Percentiles rank a stretch among this genome's conserved stretches.
Conservation (phyloP, 2,329 filamentous ascomycete species). For the Cladosporium sp. region DNA sequence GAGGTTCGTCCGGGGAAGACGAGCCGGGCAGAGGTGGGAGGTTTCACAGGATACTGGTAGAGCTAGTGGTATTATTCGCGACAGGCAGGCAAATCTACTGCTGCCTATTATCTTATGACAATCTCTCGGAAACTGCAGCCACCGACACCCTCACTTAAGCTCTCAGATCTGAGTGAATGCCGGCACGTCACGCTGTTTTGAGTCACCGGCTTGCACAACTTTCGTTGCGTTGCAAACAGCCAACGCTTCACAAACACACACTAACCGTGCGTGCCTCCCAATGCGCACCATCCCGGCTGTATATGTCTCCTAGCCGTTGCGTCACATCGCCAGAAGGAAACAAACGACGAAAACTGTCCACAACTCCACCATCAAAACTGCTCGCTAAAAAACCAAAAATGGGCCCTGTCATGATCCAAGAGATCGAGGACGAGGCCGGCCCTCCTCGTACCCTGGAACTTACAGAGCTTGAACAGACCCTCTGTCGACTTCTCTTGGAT, state of each 20-base stretch:
- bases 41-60: neutral
- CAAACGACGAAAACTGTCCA: conserved; percentile 27
- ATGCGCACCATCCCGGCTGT: conserved; percentile 18
- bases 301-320: conserved; percentile 30
- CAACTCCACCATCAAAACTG: conserved; percentile 12
- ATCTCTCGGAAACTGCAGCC: neutral
- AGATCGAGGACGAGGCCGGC: conserved; percentile 25
- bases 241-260: neutral
- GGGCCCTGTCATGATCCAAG: conserved; percentile 29
- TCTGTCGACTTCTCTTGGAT: conserved; percentile 75
- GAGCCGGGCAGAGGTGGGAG: neutral
- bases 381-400: conserved; percentile 19
- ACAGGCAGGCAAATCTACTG: neutral
- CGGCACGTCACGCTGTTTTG: neutral
- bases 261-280: conserved; percentile 2
- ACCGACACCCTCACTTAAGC: neutral
- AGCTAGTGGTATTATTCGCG: neutral
- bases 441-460: conserved; percentile 47
- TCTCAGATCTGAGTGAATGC: neutral
- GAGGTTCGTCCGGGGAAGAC: neutral
- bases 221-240: conserved; percentile 4
- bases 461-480: conserved; percentile 64
- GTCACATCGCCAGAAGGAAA: conserved; percentile 24
- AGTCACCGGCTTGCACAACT: conserved; percentile 10
- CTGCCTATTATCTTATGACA: neutral